Evolutionary conservation across 2,329 filamentous ascomycete genomes (phyloP), one percentile per base, ranked within the genome.

Genomic region (Leptosphaerulina australis): DNA sequence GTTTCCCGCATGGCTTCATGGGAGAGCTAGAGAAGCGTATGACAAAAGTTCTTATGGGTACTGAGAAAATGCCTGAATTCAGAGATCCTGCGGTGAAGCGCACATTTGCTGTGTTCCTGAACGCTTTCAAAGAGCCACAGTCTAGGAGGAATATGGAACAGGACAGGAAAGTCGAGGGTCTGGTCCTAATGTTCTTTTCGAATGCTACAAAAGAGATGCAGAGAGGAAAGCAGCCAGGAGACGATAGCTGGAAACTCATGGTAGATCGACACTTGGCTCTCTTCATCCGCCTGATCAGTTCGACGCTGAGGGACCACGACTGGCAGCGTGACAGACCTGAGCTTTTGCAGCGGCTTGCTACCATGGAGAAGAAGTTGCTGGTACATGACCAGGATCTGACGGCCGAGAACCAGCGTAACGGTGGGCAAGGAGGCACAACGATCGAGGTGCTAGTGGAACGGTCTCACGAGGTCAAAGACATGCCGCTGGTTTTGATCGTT

Each of bases 151-250:
- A 86, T 51, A 91, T 97, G 79, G 91, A 97, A 68, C 96, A 96
- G 75, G 93, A 97, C 72, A 84, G 93, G 56, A 87, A 93, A 67
- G 87, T 96, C 17, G 94, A 99, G 74, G 92, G 96, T 57, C 77
- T 97, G 41, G 85, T 99, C 41, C 81, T 99, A 61, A 97, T 97
- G 58, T 97, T 99, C 79, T 97, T 95, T 75, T 95, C 92, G 1
- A 88, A 90, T 56, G 92, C 94, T 5, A 96, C 91, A 35, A 95
- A 96, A 71, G 92, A 96, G 55, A 82, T 96, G 65, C 86, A 88
- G 72, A 90, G 90, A 71, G 83, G 88, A 44, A 89, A 89, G 72
- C 74, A 83, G 0, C 81, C 85, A 0, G 88, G 88, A 36, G 93
- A 97, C 71, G 91, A 96, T 70, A 83, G 84, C 44, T 97, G 91